Evolutionary conservation across 2,329 filamentous ascomycete species (phyloP).

Genomic region (Lithohypha guttulata): DNA sequence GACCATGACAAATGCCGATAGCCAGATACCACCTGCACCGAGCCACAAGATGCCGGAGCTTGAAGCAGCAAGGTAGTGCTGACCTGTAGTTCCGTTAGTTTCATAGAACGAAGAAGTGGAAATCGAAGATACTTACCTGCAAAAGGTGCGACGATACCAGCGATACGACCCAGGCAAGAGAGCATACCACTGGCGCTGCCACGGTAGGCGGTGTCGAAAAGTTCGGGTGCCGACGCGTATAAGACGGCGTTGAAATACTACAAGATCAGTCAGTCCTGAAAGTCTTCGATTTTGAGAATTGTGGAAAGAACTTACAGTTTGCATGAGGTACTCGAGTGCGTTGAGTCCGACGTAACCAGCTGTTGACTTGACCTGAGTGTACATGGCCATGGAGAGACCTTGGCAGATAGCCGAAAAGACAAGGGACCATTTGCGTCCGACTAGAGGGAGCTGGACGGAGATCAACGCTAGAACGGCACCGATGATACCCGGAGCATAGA

Average conservation of each 20-base stretch:
- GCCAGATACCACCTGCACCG: conserved; percentile 14
- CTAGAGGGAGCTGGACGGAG: conserved; percentile 34
- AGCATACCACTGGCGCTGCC: conserved; percentile 14
- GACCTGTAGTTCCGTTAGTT: not conserved
- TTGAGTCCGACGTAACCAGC: conserved; percentile 40
- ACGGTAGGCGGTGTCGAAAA: conserved; percentile 27
- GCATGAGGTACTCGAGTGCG: conserved; percentile 44
- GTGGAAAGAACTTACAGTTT: conserved; percentile 19
- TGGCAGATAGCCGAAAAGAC: conserved; percentile 33
- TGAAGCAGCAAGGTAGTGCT: conserved; percentile 8
- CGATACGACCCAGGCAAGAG: conserved; percentile 13
- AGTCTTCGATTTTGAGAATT: not conserved
- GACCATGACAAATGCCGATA: conserved; percentile 13
- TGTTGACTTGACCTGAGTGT: conserved; percentile 35
- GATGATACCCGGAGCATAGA: conserved; percentile 27
- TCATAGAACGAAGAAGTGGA: not conserved
- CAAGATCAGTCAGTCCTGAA: not conserved
- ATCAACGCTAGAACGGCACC: conserved; percentile 31
- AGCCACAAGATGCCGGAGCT: conserved; percentile 13
- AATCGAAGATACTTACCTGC: conserved; percentile 6
- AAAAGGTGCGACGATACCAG: conserved; percentile 16
- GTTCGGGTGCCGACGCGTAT: conserved; percentile 43
- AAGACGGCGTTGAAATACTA: conserved; percentile 38
- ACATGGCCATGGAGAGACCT: conserved; percentile 28
- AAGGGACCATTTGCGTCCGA: conserved; percentile 31